These are phyloP conservation scores for Hypoxylon sp. DNA, from an alignment of 2,329 filamentous ascomycete genomes.

Conservation along the genomic window DNA sequence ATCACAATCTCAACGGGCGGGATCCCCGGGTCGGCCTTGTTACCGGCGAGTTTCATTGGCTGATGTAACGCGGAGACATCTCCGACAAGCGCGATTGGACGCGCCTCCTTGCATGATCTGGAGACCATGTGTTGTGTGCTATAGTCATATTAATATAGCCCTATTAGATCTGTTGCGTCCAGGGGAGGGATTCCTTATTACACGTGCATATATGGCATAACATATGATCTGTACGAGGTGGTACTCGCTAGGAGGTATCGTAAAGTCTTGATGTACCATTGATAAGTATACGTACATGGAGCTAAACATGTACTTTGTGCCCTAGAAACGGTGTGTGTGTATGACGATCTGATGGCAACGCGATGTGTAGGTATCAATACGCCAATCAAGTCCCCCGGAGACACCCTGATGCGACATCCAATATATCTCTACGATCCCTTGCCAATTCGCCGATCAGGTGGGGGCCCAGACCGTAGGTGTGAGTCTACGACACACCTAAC, in stretches of 20 bases:
- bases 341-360: conserved; percentile 11
- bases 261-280: conserved; percentile 3
- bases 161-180: conserved; percentile 9
- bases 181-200: conserved; percentile 2
- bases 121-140: conserved; percentile 2
- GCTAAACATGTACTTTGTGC: neutral
- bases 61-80: conserved; percentile 5
- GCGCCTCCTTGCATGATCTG: conserved; percentile 16
- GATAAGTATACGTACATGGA: neutral
- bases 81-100: conserved; percentile 17
- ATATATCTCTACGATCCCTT: conserved; percentile 14
- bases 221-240: neutral
- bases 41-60: neutral
- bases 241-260: conserved; percentile 1
- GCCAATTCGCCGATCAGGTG: conserved; percentile 5
- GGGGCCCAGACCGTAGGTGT: conserved; percentile 4
- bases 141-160: conserved; percentile 10
- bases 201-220: too few species aligned
- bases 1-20: too few species aligned
- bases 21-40: too few species aligned
- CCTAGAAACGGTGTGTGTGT: conserved; percentile 12
- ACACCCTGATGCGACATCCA: conserved; percentile 8
- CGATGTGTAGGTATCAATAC: conserved; percentile 3
- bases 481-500: conserved; percentile 3
- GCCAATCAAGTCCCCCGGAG: neutral